phyloP scores from a whole-genome alignment of 75 land plant species.

The Isoetes taiwanensis region DNA sequence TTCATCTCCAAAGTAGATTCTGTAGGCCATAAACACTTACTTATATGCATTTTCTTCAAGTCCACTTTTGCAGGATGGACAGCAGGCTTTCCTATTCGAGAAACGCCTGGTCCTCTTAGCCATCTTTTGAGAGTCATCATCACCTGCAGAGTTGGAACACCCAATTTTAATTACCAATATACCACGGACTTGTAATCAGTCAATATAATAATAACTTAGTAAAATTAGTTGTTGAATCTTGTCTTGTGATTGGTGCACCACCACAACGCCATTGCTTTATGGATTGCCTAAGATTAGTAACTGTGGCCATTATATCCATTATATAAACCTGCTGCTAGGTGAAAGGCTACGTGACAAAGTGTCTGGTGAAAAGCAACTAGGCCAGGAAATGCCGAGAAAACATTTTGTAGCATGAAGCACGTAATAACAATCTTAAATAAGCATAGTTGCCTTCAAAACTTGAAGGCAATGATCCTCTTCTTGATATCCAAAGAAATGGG shows the following conservation, averaged over 20 bases:
- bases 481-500: constrained; percentile 98
- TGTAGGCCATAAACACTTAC: constrained; percentile 26
- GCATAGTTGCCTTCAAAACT: constrained; percentile 98
- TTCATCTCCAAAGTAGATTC: neutral
- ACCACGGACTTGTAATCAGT: too few species aligned
- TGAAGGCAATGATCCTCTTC: constrained; percentile 97
- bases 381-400: neutral
- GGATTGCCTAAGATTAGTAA: constrained; percentile 71
- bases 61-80: constrained; percentile 72
- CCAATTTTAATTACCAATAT: too few species aligned
- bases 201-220: too few species aligned
- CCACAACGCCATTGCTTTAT: constrained; percentile 83
- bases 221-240: too few species aligned
- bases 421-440: too few species aligned
- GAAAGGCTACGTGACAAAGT: constrained; percentile 80
- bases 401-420: too few species aligned
- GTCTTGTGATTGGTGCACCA: constrained; percentile 80
- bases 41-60: constrained; percentile 76
- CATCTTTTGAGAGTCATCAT: constrained; percentile 84
- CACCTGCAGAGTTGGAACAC: too few species aligned
- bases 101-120: constrained; percentile 45
- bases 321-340: constrained; percentile 73
- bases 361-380: constrained; percentile 28
- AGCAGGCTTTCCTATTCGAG: constrained; percentile 68
- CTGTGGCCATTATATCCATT: constrained; percentile 96